Evolutionary conservation across 192 early-diverging fungal species (phyloP), one percentile per base, ranked within the genome.

Genomic region (Coemansia interrupta): DNA sequence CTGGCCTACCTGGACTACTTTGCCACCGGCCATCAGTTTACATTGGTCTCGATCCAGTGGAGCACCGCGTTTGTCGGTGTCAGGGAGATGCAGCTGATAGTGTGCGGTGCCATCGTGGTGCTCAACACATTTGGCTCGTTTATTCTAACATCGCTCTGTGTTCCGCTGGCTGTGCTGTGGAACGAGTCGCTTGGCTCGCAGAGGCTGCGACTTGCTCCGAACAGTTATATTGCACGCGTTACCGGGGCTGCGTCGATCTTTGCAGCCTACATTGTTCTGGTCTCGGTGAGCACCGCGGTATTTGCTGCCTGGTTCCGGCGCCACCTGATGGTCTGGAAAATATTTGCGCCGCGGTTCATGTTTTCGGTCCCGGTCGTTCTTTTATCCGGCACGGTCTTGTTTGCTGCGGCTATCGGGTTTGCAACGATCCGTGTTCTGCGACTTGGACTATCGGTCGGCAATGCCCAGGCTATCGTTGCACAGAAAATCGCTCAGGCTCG

Each of bases 261-360:
- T 70, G 69, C 66, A 47, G 73, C 76, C 46, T 80, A 82, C 57
- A 60, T 84, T 52, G 60, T 72, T 39, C 18, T 81, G 43, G 54
- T 81, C 4, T 42, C 83, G 44, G 60, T 64, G 1, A 71, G 68
- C 26, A 60, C 81, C 12, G 83, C 86, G 24, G 65, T 83, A 29
- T 80, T 81, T 36, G 90, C 87, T 0, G 88, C 83, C 10, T 69
- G 76, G 61, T 90, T 92, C 67, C 70, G 90, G 43, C 78, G 95
- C 1, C 94, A 97, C 70, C 80, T 96, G 58, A 96, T 96, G 95
- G 91, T 93, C n/a, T 97, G 94, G 95, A 92, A 92, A 57, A 83
- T 96, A 9, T 97, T 93, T 89, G 92, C 90, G 10, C 94, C 95
- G 1, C 81, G 93, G 59, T 93, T 90, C 58, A 83, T 97, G 72